Evolutionary conservation across 2,329 filamentous ascomycete species (phyloP).

Genomic region (Didymella pomorum): DNA sequence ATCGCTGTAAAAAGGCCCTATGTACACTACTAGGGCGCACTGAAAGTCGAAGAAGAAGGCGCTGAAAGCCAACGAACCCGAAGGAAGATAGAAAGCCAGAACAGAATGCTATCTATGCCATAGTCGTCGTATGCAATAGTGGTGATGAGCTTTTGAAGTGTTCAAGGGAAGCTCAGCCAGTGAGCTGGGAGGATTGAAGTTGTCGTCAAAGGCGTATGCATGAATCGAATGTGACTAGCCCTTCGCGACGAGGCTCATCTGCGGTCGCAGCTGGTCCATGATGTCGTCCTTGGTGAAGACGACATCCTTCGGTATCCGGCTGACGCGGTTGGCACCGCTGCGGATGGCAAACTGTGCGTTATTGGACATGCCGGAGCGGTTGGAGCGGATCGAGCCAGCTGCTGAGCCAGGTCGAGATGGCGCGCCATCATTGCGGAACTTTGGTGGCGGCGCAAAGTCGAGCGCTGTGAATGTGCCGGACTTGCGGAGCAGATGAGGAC

Average conservation of each 20-base stretch:
- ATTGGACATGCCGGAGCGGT: slow-evolving; percentile 78
- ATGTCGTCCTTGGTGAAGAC: slow-evolving; percentile 80
- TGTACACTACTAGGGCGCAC: slow-evolving; percentile 23
- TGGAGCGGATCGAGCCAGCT: slow-evolving; percentile 67
- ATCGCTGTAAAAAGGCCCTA: slow-evolving; percentile 20
- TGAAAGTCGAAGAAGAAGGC: background rate
- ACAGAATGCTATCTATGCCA: slow-evolving; percentile 9
- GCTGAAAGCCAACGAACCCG: background rate
- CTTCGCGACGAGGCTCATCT: slow-evolving; percentile 59
- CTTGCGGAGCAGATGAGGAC: slow-evolving; percentile 80
- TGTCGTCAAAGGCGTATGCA: slow-evolving; percentile 34
- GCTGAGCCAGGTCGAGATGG: slow-evolving; percentile 50
- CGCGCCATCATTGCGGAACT: slow-evolving; percentile 64
- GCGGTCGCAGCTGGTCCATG: slow-evolving; percentile 64
- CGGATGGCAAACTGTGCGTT: slow-evolving; percentile 75
- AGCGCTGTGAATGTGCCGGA: slow-evolving; percentile 79
- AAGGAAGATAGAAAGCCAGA: background rate
- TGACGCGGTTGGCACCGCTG: slow-evolving; percentile 84
- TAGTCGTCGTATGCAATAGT: slow-evolving; percentile 23
- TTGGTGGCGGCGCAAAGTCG: slow-evolving; percentile 81
- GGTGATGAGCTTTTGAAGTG: slow-evolving; percentile 35
- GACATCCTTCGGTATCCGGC: slow-evolving; percentile 79
- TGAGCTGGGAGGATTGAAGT: slow-evolving; percentile 37
- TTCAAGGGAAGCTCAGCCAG: slow-evolving; percentile 41
- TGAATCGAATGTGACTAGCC: slow-evolving; percentile 31